Evolutionary conservation across 1,139 yeast genomes (phyloP), one percentile per base, ranked within the genome.

Genomic region (Yamadazyma sp.): DNA sequence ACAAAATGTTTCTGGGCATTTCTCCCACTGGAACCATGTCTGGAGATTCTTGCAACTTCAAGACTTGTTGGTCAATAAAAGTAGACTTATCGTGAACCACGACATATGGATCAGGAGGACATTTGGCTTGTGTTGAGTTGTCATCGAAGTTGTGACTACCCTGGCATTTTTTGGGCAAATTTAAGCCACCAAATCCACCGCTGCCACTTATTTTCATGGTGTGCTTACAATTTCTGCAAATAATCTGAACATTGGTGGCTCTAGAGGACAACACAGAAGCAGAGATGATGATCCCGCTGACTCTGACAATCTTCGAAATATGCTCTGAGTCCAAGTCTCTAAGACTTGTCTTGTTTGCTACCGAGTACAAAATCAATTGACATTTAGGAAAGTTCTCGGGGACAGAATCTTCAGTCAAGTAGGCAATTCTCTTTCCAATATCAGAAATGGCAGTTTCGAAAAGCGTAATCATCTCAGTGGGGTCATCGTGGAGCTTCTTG

Each of bases 21-120:
- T 92, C 99, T 47, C 99, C 98, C 16, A 92, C 96, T 2, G 98
- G 99, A 1, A 92, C 98, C 84, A 87, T 86, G 60, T 92, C 98
- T 11, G 98, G 98, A 12, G 95, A 77, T 59, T 92, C 99, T 61
- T 92, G 99, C 40, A 94, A 73, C 59, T 94, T 94, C 55, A 94
- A 74, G 18, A 86, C 82, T 62, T 94, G 99, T 60, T 94, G 98
- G 62, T 94, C 98, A 42, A 92, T 85, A 59, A 91, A 94, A 14
- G 79, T 72, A 1, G 97, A 89, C 57, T 88, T 87, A 59, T 92
- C 98, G 61, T 92, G 98, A 30, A 88, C 92, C 46, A 94, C 86
- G 28, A 87, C 80, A 54, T 89, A 94, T 1, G 99, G 98, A 53
- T 92, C 96, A 15, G 83, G 77, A 3, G 95, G 95, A 64, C 98